phyloP scores from a whole-genome alignment of 768 basidiomycete genomes.

The Rhodotorula babjevae region DNA sequence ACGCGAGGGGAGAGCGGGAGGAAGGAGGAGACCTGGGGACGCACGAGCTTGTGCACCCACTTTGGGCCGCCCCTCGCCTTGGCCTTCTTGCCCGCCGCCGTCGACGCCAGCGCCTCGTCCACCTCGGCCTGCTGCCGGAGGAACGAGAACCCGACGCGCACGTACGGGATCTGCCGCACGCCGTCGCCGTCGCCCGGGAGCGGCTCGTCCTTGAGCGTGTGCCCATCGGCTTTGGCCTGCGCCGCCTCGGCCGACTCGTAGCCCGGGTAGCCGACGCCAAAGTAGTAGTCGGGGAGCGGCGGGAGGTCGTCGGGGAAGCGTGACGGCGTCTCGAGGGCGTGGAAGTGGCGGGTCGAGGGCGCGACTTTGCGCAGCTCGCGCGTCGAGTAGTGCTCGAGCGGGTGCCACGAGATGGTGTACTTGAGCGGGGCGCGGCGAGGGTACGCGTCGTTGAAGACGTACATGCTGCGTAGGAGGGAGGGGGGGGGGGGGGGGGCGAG shows the following conservation, averaged over 20 bases:
- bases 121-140: neutral
- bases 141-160: conserved; percentile 10
- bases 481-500: neutral
- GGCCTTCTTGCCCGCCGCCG: neutral
- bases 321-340: neutral
- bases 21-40: neutral
- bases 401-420: neutral
- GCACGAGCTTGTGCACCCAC: neutral
- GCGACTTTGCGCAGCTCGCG: neutral
- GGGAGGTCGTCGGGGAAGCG: neutral
- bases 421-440: neutral
- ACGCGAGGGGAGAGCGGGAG: neutral
- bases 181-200: conserved; percentile 1
- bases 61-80: neutral
- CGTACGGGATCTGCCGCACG: neutral
- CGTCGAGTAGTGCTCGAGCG: neutral
- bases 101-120: conserved; percentile 3
- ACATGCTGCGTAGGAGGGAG: neutral
- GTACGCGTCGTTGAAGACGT: conserved; percentile 29
- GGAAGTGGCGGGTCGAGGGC: neutral
- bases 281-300: conserved; percentile 1
- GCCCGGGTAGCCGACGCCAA: conserved; percentile 4
- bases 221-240: too few species aligned
- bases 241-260: too few species aligned
- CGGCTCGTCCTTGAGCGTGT: neutral